Evolutionary conservation across 2,329 filamentous ascomycete genomes (phyloP), one percentile per base, ranked within the genome.

Genomic region (Teratosphaeria pseudoeucalypti): DNA sequence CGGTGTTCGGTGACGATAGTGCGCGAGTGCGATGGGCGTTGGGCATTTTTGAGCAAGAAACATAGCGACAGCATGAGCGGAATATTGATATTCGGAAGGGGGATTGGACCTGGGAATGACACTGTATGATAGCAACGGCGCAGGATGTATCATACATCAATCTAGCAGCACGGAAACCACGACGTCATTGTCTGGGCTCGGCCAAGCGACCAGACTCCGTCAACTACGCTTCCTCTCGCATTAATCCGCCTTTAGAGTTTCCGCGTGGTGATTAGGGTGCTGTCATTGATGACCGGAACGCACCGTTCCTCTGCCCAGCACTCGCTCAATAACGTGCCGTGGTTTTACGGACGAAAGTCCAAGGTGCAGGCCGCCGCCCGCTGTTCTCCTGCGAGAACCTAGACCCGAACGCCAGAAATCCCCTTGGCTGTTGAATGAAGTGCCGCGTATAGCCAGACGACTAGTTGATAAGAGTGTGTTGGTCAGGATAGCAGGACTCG

Each of bases 1-100:
- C 54, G 57, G 60, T 53, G 57, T 59, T 39, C 53, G 59, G 32
- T 34, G 52, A 54, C 60, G 27, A 61, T 53, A 55, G 55, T 39
- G 14, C 23, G 12, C 16, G 11, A 54, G 52, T 26, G 11, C n/a
- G 52, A 14, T 7, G 4, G 14, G 52, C 52, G 52, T 27, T 19
- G 43, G 6, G 6, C 19, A 23, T 49, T 23, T 19, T 7, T 23
- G n/a, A 49, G 43, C 43, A 19, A 49, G 19, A n/a, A 23, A n/a
- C 19, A 23, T 49, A 49, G 43, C 43, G 43, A 49, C 43, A 49
- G 43, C 43, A 49, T 49, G 43, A 19, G 19, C 43, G 19, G 23
- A 23, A 23, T 23, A 23, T 23, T 23, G 23, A 23, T 23, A 23
- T 23, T 23, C 23, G 23, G 23, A 23, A 23, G 23, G 43, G 43